A percentile compares a stretch with the other conserved stretches of the same genome.
Conservation (phyloP, 2,329 filamentous ascomycete species). For the Aspergillus fumigatus region DNA sequence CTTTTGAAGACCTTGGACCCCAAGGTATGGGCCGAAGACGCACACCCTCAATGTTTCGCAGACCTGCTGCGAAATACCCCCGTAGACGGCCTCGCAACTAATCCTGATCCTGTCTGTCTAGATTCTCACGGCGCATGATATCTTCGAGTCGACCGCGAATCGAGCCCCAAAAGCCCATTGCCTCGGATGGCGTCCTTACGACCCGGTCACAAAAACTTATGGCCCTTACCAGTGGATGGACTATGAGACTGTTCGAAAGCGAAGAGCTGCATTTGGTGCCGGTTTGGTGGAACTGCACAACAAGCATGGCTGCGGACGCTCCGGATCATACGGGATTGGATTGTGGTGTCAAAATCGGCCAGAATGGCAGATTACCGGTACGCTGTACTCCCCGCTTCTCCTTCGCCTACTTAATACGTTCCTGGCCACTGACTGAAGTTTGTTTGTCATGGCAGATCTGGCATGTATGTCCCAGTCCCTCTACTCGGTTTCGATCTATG, state of each 20-base stretch:
- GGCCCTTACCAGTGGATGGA: conserved; percentile 78
- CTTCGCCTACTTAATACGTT: background rate
- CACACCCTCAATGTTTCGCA: too few species aligned
- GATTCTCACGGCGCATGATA: conserved; percentile 69
- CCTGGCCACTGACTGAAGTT: background rate
- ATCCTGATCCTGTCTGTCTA: conserved; percentile 3
- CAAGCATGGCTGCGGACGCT: conserved; percentile 60
- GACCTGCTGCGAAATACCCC: background rate
- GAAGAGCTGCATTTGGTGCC: conserved; percentile 78
- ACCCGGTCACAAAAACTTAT: conserved; percentile 67
- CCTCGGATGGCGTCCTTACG: conserved; percentile 76
- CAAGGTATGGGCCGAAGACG: conserved; percentile 37
- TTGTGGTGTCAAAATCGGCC: conserved; percentile 84
- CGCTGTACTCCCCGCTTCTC: conserved; percentile 16
- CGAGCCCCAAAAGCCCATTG: conserved; percentile 64
- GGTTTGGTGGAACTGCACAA: conserved; percentile 80
- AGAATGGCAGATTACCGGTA: conserved; percentile 81
- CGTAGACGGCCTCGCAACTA: background rate
- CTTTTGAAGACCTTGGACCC: conserved; percentile 71
- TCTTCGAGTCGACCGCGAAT: conserved; percentile 66
- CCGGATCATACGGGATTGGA: conserved; percentile 66
- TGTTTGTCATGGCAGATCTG: conserved; percentile 56
- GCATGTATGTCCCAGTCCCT: conserved; percentile 82
- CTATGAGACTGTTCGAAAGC: conserved; percentile 71
- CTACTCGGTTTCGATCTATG: conserved; percentile 90